phyloP scores from a whole-genome alignment of 352 stramenopile genomes.

The Globisporangium apiculatum region DNA sequence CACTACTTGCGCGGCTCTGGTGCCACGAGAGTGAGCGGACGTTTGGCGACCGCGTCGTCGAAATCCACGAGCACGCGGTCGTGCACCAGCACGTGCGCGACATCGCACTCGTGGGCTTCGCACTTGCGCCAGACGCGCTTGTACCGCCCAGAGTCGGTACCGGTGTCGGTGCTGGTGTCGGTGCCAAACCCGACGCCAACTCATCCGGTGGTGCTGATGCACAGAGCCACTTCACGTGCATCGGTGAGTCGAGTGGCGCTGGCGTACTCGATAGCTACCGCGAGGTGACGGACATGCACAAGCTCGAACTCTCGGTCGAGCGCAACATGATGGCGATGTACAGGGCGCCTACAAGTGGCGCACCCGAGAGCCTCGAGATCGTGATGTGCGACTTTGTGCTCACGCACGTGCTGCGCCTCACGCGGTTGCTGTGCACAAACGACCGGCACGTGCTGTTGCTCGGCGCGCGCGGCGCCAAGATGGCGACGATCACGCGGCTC shows the following conservation, averaged over 20 bases:
- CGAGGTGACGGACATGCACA: constrained; percentile 45
- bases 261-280: constrained; percentile 40
- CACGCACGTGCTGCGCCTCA: constrained; percentile 46
- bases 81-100: constrained; percentile 47
- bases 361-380: constrained; percentile 33
- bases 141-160: constrained; percentile 5
- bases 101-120: constrained; percentile 36
- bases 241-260: constrained; percentile 34
- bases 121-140: constrained; percentile 31
- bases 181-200: no score
- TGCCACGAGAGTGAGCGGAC: constrained; percentile 58
- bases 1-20: constrained; percentile 49
- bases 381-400: constrained; percentile 49
- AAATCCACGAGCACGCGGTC: constrained; percentile 18
- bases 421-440: constrained; percentile 30
- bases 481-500: constrained; percentile 42
- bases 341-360: constrained; percentile 9
- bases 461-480: constrained; percentile 34
- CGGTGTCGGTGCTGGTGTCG: no score
- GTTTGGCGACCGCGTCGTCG: constrained; percentile 42
- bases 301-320: constrained; percentile 45
- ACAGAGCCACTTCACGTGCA: constrained; percentile 48
- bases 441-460: constrained; percentile 40
- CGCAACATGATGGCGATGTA: constrained; percentile 55
- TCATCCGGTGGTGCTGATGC: no score